phyloP scores from a whole-genome alignment of 345 rosid species.

The Raphanus raphanistrum region DNA sequence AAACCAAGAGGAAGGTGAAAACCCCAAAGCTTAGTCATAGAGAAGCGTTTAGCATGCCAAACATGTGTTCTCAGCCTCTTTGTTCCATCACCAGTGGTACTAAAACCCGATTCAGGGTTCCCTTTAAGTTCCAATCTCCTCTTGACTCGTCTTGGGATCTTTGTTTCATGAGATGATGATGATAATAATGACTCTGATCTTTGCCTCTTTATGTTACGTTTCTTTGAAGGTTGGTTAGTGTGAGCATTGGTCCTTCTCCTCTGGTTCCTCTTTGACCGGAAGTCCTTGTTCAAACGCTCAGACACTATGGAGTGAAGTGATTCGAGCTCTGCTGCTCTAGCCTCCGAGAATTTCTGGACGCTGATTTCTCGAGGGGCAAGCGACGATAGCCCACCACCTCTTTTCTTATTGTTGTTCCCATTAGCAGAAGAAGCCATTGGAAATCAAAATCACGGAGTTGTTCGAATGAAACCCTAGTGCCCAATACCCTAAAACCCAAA shows the following conservation, averaged over 20 bases:
- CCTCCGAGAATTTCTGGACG: constrained; percentile 66
- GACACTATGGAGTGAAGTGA: constrained; percentile 62
- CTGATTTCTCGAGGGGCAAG: constrained; percentile 62
- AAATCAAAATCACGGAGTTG: neutral
- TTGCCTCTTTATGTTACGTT: constrained; percentile 49
- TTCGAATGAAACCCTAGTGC: neutral
- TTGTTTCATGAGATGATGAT: constrained; percentile 23
- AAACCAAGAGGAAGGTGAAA: constrained; percentile 85
- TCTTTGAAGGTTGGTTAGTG: constrained; percentile 53
- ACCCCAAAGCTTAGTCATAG: constrained; percentile 83
- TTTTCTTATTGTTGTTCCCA: constrained; percentile 28
- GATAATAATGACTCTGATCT: constrained; percentile 29
- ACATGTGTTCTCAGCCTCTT: constrained; percentile 89
- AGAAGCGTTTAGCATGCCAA: constrained; percentile 90
- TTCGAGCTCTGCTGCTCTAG: constrained; percentile 70
- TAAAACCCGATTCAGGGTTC: constrained; percentile 61
- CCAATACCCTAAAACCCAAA: neutral
- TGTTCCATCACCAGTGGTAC: constrained; percentile 76
- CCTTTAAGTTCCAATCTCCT: constrained; percentile 62
- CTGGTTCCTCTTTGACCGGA: constrained; percentile 64
- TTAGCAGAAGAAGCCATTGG: constrained; percentile 15
- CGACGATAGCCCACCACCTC: constrained; percentile 15
- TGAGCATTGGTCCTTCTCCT: constrained; percentile 79
- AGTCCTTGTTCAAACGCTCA: constrained; percentile 54
- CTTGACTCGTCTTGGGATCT: constrained; percentile 52